A percentile compares a stretch with the other conserved stretches of the same genome.
These are phyloP conservation scores for Pythium phragmitis DNA, from an alignment of 352 stramenopile genomes.

Conservation along the genomic window DNA sequence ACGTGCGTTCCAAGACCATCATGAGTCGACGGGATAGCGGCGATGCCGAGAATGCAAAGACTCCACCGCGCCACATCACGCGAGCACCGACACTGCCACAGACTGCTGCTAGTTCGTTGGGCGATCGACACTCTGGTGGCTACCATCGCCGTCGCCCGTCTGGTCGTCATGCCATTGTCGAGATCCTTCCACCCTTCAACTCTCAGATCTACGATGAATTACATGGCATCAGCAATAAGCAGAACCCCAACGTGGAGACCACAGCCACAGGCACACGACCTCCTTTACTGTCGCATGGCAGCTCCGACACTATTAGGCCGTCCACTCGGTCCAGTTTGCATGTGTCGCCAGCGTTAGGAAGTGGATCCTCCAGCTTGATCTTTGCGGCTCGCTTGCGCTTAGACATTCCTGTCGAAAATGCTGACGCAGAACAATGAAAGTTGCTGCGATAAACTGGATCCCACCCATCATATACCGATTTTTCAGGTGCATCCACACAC, in stretches of 20 bases:
- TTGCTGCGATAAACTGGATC: neutral
- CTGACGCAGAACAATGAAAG: neutral
- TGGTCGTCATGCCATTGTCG: conserved; percentile 3
- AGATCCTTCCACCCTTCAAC: conserved; percentile 23
- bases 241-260: neutral
- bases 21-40: conserved; percentile 40
- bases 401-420: conserved; percentile 16
- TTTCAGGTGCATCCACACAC: neutral
- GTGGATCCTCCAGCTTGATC: conserved; percentile 11
- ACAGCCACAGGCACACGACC: neutral
- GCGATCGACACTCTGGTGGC: conserved; percentile 1
- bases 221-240: conserved; percentile 1
- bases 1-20: conserved; percentile 42
- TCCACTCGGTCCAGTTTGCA: neutral
- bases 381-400: conserved; percentile 18
- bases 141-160: conserved; percentile 17
- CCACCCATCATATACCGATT: neutral
- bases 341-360: neutral
- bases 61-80: conserved; percentile 30
- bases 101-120: neutral
- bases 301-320: conserved; percentile 7
- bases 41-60: conserved; percentile 32
- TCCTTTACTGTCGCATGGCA: conserved; percentile 12
- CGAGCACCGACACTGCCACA: conserved; percentile 30
- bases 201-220: conserved; percentile 20